Base-by-base conservation (phyloP, 2,329 filamentous ascomycete species). In the Hawksworthiomyces lignivorus region DNA sequence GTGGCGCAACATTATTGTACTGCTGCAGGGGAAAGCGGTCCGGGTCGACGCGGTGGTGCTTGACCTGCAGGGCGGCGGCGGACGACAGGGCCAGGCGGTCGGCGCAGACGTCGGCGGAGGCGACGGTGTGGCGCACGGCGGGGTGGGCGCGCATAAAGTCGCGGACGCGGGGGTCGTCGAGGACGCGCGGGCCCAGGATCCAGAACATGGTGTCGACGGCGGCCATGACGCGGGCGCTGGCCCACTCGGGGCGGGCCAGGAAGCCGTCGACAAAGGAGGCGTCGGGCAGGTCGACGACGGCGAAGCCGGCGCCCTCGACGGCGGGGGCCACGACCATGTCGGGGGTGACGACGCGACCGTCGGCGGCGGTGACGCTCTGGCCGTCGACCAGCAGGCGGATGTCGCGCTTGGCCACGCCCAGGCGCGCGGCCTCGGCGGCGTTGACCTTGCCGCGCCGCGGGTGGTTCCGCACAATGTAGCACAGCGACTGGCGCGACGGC, bases 381-480 rank as follows among this genome's bases (percentile, higher is more conserved):
- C 88, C 87, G 2, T 55, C 58, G 0, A 81, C 70, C 32, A 98
- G 68, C 11, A 59, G 53, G 27, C 68, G 68, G 59, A 73, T 94
- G 36, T 81, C 65, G 0, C 51, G 58, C 39, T 67, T 72, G 17
- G 64, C 62, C 1, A 97, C 74, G 1, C 82, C 82, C 3, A 88
- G 64, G 21, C 65, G 68, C 47, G 65, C 70, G 0, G 88, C 90
- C 44, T 70, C 76, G 36, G 72, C 58, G 0, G 76, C 65, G 46
- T 86, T 71, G 55, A 98, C 96, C 54, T 83, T 90, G 39, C 92
- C 92, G 41, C 92, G 77, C 41, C 83, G 73, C 28, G 80, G 70
- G 48, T 87, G 78, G 41, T 77, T 79, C 52, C 87, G 85, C 56
- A 94, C 73, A 44, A 98, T 82, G 61, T 98, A 98, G 44, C 84